A percentile compares a stretch with the other conserved stretches of the same genome.
Evolutionary conservation across 805 yeast genomes (phyloP).

Genomic region (Ogataea sp.): DNA sequence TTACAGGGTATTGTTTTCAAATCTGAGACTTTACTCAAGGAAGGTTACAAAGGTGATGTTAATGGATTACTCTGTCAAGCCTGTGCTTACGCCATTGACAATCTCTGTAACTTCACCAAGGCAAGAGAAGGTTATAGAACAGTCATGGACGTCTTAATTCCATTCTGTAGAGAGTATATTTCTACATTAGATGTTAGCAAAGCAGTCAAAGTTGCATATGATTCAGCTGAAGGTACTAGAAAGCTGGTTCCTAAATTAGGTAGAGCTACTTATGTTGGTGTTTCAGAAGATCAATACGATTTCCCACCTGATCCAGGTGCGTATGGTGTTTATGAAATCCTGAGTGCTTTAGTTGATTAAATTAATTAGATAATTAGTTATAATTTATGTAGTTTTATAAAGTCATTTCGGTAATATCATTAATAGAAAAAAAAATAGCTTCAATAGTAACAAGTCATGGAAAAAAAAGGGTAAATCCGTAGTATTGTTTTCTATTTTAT

Average conservation of each 20-base stretch:
- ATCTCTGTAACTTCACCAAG: conserved; percentile 25
- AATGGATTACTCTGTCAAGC: conserved; percentile 17
- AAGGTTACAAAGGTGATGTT: conserved; percentile 1
- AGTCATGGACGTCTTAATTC: conserved; percentile 32
- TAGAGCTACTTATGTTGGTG: conserved; percentile 31
- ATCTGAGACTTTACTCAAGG: conserved; percentile 20
- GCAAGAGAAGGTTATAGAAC: conserved; percentile 32
- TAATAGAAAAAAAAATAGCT: no score
- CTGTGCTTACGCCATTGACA: conserved; percentile 19
- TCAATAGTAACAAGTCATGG: no score
- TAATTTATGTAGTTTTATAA: no score
- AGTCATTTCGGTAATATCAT: no score
- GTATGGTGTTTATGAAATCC: conserved; percentile 28
- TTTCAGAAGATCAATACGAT: conserved; percentile 16
- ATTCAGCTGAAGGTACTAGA: conserved; percentile 29
- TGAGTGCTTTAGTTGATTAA: conserved; percentile 15
- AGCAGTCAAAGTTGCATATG: conserved; percentile 22
- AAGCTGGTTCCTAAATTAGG: conserved; percentile 27
- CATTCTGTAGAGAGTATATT: conserved; percentile 21
- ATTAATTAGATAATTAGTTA: no score
- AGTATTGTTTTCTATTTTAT: no score
- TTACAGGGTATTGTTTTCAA: conserved; percentile 12
- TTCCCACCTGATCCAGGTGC: conserved; percentile 36
- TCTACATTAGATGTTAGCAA: conserved; percentile 13
- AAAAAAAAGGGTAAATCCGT: no score